Percentiles rank a stretch among this genome's conserved stretches.
phyloP scores from a whole-genome alignment of 192 early-diverging fungal species.

The Coemansia biformis region DNA sequence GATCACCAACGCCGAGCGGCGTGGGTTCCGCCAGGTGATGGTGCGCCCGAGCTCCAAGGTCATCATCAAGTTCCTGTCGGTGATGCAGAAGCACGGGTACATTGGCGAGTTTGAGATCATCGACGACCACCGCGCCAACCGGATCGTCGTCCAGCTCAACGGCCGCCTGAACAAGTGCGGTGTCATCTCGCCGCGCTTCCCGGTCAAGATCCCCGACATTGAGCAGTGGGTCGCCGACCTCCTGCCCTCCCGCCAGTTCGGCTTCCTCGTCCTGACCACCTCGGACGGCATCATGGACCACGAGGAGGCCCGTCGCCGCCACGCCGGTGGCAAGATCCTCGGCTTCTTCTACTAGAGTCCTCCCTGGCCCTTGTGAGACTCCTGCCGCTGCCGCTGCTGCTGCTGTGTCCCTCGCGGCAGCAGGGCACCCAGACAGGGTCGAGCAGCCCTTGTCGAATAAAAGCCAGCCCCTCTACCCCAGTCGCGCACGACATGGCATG shows the following conservation, averaged over 20 bases:
- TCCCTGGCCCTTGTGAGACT: too few species aligned
- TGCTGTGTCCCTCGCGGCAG: too few species aligned
- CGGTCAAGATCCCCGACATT: conserved; percentile 88
- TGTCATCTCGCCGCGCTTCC: conserved; percentile 98
- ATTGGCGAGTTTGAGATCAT: conserved; percentile 99
- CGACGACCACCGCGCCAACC: conserved; percentile 95
- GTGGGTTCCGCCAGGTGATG: conserved; percentile 96
- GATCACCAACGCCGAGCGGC: conserved; percentile 98
- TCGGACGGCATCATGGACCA: conserved; percentile 99
- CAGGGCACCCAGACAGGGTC: too few species aligned
- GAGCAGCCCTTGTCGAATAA: too few species aligned
- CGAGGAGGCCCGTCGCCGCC: conserved; percentile 95
- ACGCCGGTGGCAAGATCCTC: conserved; percentile 96
- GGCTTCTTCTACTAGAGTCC: conserved; percentile 83
- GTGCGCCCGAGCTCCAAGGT: conserved; percentile 97
- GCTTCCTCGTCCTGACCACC: conserved; percentile 88
- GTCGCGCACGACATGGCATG: too few species aligned
- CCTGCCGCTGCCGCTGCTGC: too few species aligned
- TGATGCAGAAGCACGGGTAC: conserved; percentile 99
- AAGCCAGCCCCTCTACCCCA: too few species aligned
- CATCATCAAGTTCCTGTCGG: conserved; percentile 96
- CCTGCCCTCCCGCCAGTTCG: conserved; percentile 98
- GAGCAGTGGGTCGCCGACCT: conserved; percentile 97
- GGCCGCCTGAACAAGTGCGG: conserved; percentile 99
- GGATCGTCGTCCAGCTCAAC: conserved; percentile 97